Percentiles rank a stretch among this genome's conserved stretches.
phyloP scores from a whole-genome alignment of 1,284 basidiomycete genomes.

The Gomphus bonarii region DNA sequence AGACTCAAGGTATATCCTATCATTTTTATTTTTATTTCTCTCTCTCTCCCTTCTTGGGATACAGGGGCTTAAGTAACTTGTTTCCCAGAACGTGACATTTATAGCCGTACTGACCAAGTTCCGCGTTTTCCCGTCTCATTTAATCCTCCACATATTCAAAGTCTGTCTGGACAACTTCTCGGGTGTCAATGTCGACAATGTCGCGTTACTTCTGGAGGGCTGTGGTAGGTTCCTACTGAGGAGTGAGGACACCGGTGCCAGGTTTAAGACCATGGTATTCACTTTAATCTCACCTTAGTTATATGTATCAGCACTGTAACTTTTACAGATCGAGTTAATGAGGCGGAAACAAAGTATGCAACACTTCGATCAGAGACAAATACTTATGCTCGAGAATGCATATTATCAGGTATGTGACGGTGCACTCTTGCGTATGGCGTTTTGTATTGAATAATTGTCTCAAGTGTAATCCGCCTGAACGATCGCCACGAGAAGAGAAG shows the following conservation, averaged over 20 bases:
- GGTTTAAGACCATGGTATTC: constrained; percentile 64
- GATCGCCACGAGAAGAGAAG: constrained; percentile 77
- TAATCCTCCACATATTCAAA: constrained; percentile 94
- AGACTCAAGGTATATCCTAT: constrained; percentile 62
- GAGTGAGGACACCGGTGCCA: constrained; percentile 78
- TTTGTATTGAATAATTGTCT: constrained; percentile 11
- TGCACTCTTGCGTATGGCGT: not conserved
- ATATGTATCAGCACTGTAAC: not conserved
- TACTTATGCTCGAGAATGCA: constrained; percentile 90
- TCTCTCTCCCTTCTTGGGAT: not conserved
- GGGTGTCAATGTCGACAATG: constrained; percentile 86
- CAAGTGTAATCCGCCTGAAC: constrained; percentile 94
- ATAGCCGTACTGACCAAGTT: constrained; percentile 94
- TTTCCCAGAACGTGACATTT: constrained; percentile 74
- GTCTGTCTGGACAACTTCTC: constrained; percentile 94
- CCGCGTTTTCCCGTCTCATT: constrained; percentile 82
- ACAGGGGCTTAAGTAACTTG: not conserved
- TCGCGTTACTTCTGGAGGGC: constrained; percentile 85
- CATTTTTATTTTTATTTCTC: too few relatives aligned
- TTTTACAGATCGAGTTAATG: constrained; percentile 78
- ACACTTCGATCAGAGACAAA: constrained; percentile 86
- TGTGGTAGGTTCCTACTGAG: constrained; percentile 91
- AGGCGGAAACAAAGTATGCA: constrained; percentile 87
- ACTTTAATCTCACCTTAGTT: not conserved
- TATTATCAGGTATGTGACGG: constrained; percentile 75